Evolutionary conservation across 352 stramenopile genomes (phyloP).

Genomic region (Globisporangium recalcitrans): DNA sequence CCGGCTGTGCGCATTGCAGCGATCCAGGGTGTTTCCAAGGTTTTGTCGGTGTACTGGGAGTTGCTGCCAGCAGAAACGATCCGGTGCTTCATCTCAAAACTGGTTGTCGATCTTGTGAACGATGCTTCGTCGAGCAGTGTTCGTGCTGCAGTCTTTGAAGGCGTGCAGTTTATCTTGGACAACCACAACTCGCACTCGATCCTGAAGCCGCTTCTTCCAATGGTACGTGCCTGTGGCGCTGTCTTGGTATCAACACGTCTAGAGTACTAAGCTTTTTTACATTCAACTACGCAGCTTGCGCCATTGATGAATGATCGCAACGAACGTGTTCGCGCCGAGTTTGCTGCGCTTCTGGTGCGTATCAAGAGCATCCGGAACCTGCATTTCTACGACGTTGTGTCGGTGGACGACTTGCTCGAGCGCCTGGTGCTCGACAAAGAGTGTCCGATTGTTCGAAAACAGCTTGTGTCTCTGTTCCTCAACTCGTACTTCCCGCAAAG

Average conservation of each 20-base stretch:
- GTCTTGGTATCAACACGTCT: not conserved
- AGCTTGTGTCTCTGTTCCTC: slow-evolving; percentile 76
- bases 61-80: slow-evolving; percentile 76
- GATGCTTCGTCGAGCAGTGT: slow-evolving; percentile 69
- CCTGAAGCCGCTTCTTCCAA: slow-evolving; percentile 75
- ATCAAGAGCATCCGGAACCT: slow-evolving; percentile 87
- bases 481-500: slow-evolving; percentile 87
- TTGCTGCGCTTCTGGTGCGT: slow-evolving; percentile 68
- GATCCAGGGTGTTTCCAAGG: slow-evolving; percentile 77
- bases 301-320: slow-evolving; percentile 82
- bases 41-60: slow-evolving; percentile 84
- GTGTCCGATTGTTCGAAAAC: slow-evolving; percentile 51
- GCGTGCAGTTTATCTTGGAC: slow-evolving; percentile 80
- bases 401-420: slow-evolving; percentile 68
- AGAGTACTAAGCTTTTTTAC: too few species aligned
- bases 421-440: slow-evolving; percentile 68
- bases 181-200: slow-evolving; percentile 85
- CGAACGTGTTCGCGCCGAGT: slow-evolving; percentile 76
- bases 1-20: slow-evolving; percentile 71
- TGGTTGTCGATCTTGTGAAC: slow-evolving; percentile 79
- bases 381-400: slow-evolving; percentile 85
- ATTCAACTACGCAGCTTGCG: slow-evolving; percentile 54
- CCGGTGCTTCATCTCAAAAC: slow-evolving; percentile 75
- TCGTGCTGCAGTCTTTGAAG: slow-evolving; percentile 81
- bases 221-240: slow-evolving; percentile 36